Evolutionary conservation across 164 flowering plant genomes (phyloP), one percentile per base, ranked within the genome.

Genomic region (Aristolochia californica): DNA sequence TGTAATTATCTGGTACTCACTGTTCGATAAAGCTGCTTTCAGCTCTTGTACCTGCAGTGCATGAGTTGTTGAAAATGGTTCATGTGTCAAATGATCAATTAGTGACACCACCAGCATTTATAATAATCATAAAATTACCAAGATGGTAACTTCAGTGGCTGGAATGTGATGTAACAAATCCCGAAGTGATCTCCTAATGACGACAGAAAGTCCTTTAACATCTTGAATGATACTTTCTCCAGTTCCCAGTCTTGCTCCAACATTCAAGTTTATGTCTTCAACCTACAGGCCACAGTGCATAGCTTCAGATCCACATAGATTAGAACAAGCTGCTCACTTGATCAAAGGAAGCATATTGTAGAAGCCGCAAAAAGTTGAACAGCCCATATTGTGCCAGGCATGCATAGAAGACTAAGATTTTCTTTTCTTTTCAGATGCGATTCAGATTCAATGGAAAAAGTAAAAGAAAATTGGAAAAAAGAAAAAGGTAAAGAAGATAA

Each of bases 161-260:
- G 98, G 98, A 58, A 87, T 63, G 68, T 83, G 86, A 80, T 85
- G 96, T 63, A 79, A 66, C 74, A 93, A 74, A 62, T 93, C 98
- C 30, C 98, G 80, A 51, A 93, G 91, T 53, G 97, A 77, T 75
- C 98, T 81, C 59, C 64, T 78, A 61, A 93, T 75, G 59, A 81
- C 75, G 63, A 93, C 62, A 47, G 98, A 87, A 60, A 89, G 72
- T 50, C 97, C 98, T 63, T 80, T 82, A 43, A 93, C 91, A 74
- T 89, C 87, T 58, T 83, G 77, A 65, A 93, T 85, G 69, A 93
- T 87, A 72, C 85, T 89, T 68, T 81, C 94, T 67, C 96, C 83
- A 45, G 78, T 57, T 28, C 77, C 80, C 20, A 63, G 56, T 59
- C 87, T 90, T 55, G 74, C 73, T 43, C 91, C 98, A 67, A 93